These are phyloP conservation scores for Neurospora sp. DNA, from an alignment of 495 filamentous ascomycete species.

Conservation along the genomic window DNA sequence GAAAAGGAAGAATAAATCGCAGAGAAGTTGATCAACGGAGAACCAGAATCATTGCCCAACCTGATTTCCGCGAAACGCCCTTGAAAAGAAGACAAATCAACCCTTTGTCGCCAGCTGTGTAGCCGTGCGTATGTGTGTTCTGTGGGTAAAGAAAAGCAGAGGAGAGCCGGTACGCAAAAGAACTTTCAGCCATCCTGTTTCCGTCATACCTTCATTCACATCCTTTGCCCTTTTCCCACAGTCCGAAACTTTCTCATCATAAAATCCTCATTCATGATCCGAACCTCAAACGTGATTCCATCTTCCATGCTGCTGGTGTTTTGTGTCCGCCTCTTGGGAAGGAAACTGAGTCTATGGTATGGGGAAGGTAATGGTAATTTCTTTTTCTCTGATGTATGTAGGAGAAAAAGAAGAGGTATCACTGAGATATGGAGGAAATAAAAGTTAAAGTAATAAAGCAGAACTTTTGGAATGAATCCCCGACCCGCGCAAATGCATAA, in stretches of 20 bases:
- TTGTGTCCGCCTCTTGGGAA: background rate
- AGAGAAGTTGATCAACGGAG: background rate
- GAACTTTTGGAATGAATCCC: slow-evolving; percentile 26
- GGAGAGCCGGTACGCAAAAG: background rate
- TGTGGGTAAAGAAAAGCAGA: background rate
- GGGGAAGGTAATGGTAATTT: slow-evolving; percentile 1
- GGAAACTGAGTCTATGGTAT: background rate
- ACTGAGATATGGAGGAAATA: background rate
- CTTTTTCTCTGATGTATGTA: slow-evolving; percentile 2
- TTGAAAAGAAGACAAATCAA: background rate
- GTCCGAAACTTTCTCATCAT: background rate
- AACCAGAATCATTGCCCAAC: background rate
- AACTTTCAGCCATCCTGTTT: background rate
- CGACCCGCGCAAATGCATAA: slow-evolving; percentile 29
- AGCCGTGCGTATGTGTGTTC: background rate
- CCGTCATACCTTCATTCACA: background rate
- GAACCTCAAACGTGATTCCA: background rate
- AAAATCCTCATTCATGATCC: background rate
- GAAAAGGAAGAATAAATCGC: background rate
- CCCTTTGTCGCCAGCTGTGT: background rate
- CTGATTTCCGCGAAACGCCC: background rate
- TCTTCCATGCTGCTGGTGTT: background rate
- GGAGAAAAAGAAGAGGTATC: background rate
- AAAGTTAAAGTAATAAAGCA: background rate
- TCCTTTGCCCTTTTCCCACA: background rate